Conservation (phyloP, 75 land plant species). For the Chamaecyparis obtusa region DNA sequence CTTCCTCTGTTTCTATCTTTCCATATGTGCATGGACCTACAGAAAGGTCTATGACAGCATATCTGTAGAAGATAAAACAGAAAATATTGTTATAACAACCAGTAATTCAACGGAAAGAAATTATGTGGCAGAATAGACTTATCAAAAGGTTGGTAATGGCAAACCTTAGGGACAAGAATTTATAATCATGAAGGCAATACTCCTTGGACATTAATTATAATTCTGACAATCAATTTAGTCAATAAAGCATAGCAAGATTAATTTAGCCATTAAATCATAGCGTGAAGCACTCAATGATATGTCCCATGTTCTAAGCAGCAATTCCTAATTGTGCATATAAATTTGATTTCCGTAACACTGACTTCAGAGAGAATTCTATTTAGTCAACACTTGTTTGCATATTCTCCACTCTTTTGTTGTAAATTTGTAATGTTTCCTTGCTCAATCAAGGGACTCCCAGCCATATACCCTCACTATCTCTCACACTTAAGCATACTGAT, state of each 20-base stretch:
- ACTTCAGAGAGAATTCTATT: neutral
- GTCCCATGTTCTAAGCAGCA: neutral
- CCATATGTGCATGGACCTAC: too few relatives aligned
- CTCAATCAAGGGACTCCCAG: neutral
- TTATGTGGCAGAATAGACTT: neutral
- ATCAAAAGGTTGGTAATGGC: neutral
- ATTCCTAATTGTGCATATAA: neutral
- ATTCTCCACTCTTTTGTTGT: neutral
- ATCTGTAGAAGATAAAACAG: slow-evolving; percentile 9
- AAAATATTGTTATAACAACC: neutral
- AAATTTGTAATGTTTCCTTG: neutral
- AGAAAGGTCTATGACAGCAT: too few relatives aligned
- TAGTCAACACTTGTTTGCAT: neutral
- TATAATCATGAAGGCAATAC: neutral
- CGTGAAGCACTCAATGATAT: neutral
- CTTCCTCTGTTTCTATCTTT: too few relatives aligned
- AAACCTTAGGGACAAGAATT: neutral
- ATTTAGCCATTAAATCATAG: neutral
- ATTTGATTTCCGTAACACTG: neutral
- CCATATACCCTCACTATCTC: neutral
- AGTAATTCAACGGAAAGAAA: neutral
- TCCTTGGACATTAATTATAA: neutral
- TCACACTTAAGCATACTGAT: neutral
- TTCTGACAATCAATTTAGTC: neutral
- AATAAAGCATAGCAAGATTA: neutral